Evolutionary conservation across 2,329 filamentous ascomycete species (phyloP).

Genomic region (Fusarium luffae): DNA sequence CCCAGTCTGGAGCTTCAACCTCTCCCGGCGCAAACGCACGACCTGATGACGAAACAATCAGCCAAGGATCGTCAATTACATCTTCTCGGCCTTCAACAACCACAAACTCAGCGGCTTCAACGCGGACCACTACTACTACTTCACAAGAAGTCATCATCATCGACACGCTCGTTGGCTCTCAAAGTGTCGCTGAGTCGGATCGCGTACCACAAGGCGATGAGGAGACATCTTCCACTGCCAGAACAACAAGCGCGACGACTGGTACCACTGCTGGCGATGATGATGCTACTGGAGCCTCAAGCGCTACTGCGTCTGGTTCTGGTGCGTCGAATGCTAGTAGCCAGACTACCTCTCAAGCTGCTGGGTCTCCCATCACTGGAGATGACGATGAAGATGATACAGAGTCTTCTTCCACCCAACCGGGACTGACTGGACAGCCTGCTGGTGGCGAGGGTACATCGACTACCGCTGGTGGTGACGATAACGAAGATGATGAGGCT

Average conservation of each 20-base stretch:
- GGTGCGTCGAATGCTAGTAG: too few species aligned
- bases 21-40: not conserved
- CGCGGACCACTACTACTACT: not conserved
- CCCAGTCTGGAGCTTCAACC: not conserved
- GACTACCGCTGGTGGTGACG: fast-evolving
- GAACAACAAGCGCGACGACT: not conserved
- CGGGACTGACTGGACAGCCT: not conserved
- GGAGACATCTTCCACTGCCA: not conserved
- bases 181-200: slow-evolving; percentile 16
- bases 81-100: not conserved
- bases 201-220: not conserved
- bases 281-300: fast-evolving
- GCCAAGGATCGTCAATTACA: not conserved
- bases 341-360: not conserved
- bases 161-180: slow-evolving; percentile 1
- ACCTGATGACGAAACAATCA: not conserved
- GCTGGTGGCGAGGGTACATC: not conserved
- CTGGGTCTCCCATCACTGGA: not conserved
- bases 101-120: not conserved
- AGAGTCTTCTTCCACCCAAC: not conserved
- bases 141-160: not conserved
- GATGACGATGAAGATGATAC: too few species aligned
- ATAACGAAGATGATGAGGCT: not conserved
- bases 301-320: not conserved
- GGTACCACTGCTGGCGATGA: not conserved